Conservation (phyloP, 148 eudicot species). For the Pouteria glomerata region DNA sequence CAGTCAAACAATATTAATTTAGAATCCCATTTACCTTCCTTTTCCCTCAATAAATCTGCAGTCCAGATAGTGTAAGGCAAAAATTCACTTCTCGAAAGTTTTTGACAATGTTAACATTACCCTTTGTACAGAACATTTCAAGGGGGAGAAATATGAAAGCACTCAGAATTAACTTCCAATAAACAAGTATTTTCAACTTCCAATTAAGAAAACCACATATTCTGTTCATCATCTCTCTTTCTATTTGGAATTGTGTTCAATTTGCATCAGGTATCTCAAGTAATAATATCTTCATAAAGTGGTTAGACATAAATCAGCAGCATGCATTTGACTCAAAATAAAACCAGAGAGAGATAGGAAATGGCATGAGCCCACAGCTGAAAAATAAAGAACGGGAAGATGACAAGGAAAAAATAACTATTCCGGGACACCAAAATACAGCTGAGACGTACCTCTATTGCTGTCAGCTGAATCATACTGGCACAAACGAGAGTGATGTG, state of each 20-base stretch:
- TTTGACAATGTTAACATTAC: too few species aligned
- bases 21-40: too few species aligned
- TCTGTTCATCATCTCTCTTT: not conserved
- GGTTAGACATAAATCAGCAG: not conserved
- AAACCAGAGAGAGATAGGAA: not conserved
- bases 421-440: not conserved
- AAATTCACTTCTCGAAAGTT: too few species aligned
- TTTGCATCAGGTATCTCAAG: not conserved
- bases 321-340: not conserved
- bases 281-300: not conserved
- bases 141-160: not conserved
- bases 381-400: not conserved
- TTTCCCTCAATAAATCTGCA: too few species aligned
- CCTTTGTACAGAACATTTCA: too few species aligned
- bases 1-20: too few species aligned
- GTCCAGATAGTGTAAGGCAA: too few species aligned
- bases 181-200: not conserved
- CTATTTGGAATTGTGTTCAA: not conserved
- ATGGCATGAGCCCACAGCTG: not conserved
- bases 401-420: not conserved
- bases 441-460: conserved; percentile 40
- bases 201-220: not conserved
- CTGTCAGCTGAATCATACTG: conserved; percentile 30
- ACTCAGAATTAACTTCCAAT: not conserved
- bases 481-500: conserved; percentile 18